These are phyloP conservation scores for Penicillium sumatraense DNA, from an alignment of 2,329 filamentous ascomycete species.

Conservation along the genomic window DNA sequence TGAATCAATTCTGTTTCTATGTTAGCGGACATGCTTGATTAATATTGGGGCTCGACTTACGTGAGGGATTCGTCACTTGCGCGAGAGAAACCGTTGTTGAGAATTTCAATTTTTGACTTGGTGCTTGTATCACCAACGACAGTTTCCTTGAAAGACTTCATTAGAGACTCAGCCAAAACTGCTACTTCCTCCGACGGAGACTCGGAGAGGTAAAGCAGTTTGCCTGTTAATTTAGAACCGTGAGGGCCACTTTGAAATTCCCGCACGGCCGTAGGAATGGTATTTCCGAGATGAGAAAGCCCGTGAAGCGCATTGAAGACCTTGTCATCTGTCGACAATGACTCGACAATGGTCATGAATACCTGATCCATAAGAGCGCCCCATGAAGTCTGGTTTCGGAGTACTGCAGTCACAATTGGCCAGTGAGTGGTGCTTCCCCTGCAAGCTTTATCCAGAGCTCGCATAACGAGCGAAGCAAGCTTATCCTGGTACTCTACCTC, in stretches of 20 bases:
- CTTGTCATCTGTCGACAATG: conserved; percentile 44
- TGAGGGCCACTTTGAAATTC: conserved; percentile 49
- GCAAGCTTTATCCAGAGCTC: conserved; percentile 41
- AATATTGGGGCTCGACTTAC: conserved; percentile 37
- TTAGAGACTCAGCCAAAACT: conserved; percentile 42
- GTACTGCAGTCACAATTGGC: conserved; percentile 42
- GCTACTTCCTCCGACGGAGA: conserved; percentile 58
- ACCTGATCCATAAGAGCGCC: conserved; percentile 40
- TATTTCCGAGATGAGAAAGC: conserved; percentile 49
- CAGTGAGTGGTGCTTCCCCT: conserved; percentile 42
- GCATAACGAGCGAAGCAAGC: conserved; percentile 41
- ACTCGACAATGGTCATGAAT: conserved; percentile 45
- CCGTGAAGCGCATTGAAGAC: conserved; percentile 47
- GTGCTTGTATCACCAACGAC: conserved; percentile 46
- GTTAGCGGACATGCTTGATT: conserved; percentile 22
- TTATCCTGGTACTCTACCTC: conserved; percentile 40
- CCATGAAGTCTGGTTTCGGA: conserved; percentile 43
- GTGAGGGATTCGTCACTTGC: conserved; percentile 50
- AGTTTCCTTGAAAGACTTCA: conserved; percentile 38
- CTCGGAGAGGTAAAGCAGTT: conserved; percentile 58
- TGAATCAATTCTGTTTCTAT: conserved; percentile 56
- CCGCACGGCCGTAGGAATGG: conserved; percentile 46
- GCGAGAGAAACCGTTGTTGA: conserved; percentile 56
- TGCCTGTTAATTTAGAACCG: conserved; percentile 57
- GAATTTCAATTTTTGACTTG: conserved; percentile 56